Base-by-base conservation (phyloP, 768 basidiomycete genomes). In the Psilocybe cyanescens region DNA sequence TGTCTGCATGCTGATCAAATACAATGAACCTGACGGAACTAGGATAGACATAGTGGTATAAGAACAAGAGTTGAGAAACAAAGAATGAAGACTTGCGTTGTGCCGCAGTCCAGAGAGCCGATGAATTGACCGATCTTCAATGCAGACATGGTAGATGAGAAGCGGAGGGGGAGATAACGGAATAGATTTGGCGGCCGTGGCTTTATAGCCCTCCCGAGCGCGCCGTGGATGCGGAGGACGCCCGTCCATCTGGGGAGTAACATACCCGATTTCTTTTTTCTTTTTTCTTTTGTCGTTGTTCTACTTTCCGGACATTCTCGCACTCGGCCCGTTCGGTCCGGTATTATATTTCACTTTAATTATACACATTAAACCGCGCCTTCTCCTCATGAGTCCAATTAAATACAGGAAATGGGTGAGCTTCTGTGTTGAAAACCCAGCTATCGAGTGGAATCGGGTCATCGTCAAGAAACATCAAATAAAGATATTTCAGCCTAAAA, bases 101-200 rank as follows among this genome's bases (percentile, higher is more conserved):
- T 97, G 44, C 95, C 95, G 70, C 95, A 97, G 75, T 97, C 95
- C 61, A 97, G 81, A 53, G 94, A 93, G 58, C 94, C 95, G 47
- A 97, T 89, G 73, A 97, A 95, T 71, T 95, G 88, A 61, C 87
- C 88, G 67, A 85, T 83, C 68, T 84, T 87, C 55, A 77, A 73
- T 58, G 57, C 12, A 63, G 67, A 55, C 65, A 68, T 70, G 52
- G 60, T 45, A 28, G 54, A 47, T 61, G 50, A 59, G 59, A 64
- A 54, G 64, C 60, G 58, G 39, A 49, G 61, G 47, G 50, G 60
- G 64, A 47, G 16, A 31, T 53, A 59, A 59, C 57, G 48, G 51
- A 30, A 55, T 17, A 24, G 63, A 48, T 46, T 48, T 41, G 55
- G 48, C 49, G 29, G 45, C 19, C 35, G 16, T 46, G 66, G 48